Evolutionary conservation across 129 eudicot species (phyloP), one percentile per base, ranked within the genome.

Genomic region (Chrysanthemum makinoi): DNA sequence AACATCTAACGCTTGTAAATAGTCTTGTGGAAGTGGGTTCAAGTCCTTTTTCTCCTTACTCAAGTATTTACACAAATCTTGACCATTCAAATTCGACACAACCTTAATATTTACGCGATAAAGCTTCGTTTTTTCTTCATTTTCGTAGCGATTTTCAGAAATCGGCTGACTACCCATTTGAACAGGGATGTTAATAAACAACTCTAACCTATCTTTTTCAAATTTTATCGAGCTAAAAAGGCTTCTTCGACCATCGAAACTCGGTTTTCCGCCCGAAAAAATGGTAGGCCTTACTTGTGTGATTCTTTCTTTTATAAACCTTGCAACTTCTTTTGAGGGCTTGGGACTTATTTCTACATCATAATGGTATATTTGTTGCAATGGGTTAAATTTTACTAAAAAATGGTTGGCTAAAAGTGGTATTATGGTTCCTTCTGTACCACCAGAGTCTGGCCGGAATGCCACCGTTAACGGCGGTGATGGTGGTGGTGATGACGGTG

Each of bases 341-440:
- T 72, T 72, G 1, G 99, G 99, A 53, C 91, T 76, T 72, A 94
- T 90, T 75, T 86, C 96, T 20, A 94, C 88, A 77, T 94, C 96
- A 22, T 94, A 90, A 54, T 90, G 99, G 73, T 84, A 86, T 15
- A 94, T 83, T 22, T 53, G 77, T 30, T 84, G 90, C 2, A 60
- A 69, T 10, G 88, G 87, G 65, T 90, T 76, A 59, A 94, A 94
- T 66, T 84, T 64, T 6, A 94, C 99, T 17, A 82, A 78, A 70
- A 89, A 94, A 84, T 94, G 99, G 44, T 94, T 94, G 43, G 99
- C 96, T 54, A 94, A 81, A 62, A 94, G 93, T 18, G 89, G 72
- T 63, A 90, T 89, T 14, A 70, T 79, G 39, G 83, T 83, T 65
- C 99, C 99, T 77, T 94, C 93, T 24, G 81, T 59, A 12, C 99